These are phyloP conservation scores for Strobilomyces dryophilus DNA, from an alignment of 768 basidiomycete species.

Conservation along the genomic window DNA sequence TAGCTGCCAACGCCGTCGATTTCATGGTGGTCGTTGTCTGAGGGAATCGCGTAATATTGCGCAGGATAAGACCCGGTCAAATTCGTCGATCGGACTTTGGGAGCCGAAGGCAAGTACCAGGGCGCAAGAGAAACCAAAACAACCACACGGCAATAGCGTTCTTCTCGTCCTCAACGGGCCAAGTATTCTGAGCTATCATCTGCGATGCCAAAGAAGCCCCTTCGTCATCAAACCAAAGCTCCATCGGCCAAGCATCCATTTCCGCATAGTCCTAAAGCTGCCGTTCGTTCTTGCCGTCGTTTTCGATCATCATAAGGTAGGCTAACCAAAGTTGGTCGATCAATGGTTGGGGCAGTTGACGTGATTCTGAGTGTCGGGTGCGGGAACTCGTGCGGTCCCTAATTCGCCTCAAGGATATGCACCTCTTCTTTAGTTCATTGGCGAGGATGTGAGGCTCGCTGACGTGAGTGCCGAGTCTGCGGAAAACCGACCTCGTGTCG, in stretches of 20 bases:
- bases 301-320: conserved; percentile 79
- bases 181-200: conserved; percentile 41
- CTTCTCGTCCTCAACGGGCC: conserved; percentile 53
- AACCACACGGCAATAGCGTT: conserved; percentile 73
- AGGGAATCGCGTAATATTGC: conserved; percentile 38
- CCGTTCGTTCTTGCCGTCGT: conserved; percentile 65
- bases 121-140: conserved; percentile 66
- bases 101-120: conserved; percentile 43
- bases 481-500: conserved; percentile 48
- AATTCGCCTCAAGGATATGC: conserved; percentile 52
- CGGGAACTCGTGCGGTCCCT: conserved; percentile 33
- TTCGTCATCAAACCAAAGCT: conserved; percentile 59
- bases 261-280: conserved; percentile 69
- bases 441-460: conserved; percentile 45
- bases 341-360: conserved; percentile 14
- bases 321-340: conserved; percentile 57
- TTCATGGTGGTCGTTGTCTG: conserved; percentile 51
- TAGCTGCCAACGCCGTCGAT: conserved; percentile 63
- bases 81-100: neutral
- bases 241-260: conserved; percentile 59
- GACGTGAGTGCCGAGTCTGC: conserved; percentile 44
- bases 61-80: conserved; percentile 44
- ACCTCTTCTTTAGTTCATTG: conserved; percentile 63
- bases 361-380: conserved; percentile 17
- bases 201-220: conserved; percentile 52